Evolutionary conservation across 352 stramenopile genomes (phyloP).

Genomic region (Globisporangium megalacanthum): DNA sequence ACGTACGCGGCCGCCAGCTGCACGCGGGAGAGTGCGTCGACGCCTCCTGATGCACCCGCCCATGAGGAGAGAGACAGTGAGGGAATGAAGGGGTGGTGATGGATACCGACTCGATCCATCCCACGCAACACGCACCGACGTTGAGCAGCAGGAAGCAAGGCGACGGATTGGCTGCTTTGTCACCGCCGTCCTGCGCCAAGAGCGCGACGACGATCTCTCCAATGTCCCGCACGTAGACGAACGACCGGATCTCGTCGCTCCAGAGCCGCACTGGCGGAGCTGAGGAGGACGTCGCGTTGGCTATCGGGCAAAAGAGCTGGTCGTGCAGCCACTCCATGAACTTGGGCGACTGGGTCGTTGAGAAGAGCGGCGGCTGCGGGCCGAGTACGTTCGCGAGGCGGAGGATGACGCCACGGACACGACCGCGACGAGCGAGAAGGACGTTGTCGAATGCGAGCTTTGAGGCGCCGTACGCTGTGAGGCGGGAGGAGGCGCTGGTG

Average conservation of each 20-base stretch:
- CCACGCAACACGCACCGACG: conserved; percentile 28
- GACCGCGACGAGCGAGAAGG: conserved; percentile 12
- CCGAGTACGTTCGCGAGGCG: conserved; percentile 66
- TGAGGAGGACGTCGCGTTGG: not conserved
- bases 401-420: conserved; percentile 22
- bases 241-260: conserved; percentile 63
- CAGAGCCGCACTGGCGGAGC: conserved; percentile 32
- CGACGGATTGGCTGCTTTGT: not conserved
- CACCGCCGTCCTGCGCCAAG: conserved; percentile 4
- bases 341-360: conserved; percentile 29
- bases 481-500: conserved; percentile 8
- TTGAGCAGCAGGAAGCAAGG: conserved; percentile 28
- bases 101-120: not conserved
- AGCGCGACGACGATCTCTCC: conserved; percentile 29
- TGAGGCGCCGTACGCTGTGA: conserved; percentile 37
- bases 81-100: not conserved
- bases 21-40: conserved; percentile 41
- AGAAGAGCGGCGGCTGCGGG: conserved; percentile 30
- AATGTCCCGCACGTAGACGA: conserved; percentile 51
- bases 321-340: conserved; percentile 62
- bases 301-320: conserved; percentile 24
- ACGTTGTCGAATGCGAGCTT: conserved; percentile 54
- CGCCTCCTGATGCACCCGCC: conserved; percentile 24
- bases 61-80: not conserved
- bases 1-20: conserved; percentile 33